Evolutionary conservation across 176 grass and related monocot species (phyloP).

Genomic region (Elaeis guineensis): DNA sequence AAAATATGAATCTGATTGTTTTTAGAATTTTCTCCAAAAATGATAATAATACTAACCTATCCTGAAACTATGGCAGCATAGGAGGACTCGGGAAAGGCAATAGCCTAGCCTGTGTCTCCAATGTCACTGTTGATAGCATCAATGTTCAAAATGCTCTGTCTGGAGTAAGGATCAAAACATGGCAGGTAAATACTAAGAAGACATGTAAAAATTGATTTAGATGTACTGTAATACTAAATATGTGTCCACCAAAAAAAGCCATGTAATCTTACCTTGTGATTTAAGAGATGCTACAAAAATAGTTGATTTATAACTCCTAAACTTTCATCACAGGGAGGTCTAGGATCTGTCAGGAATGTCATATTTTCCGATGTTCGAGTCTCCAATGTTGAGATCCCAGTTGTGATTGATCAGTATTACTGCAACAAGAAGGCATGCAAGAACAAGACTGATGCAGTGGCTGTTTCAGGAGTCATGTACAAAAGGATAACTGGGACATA

Average conservation of each 20-base stretch:
- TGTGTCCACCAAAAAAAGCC: too few species aligned
- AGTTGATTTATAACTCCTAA: neutral
- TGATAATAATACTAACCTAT: neutral
- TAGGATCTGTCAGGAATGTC: slow-evolving; percentile 61
- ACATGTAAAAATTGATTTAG: neutral
- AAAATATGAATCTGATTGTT: neutral
- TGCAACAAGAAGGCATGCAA: slow-evolving; percentile 47
- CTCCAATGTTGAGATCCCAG: slow-evolving; percentile 44
- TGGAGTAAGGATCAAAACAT: slow-evolving; percentile 78
- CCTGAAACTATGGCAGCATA: slow-evolving; percentile 25
- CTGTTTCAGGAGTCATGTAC: slow-evolving; percentile 43
- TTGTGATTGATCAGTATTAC: slow-evolving; percentile 79
- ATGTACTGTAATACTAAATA: too few species aligned
- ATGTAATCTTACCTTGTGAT: too few species aligned
- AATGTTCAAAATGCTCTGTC: slow-evolving; percentile 53
- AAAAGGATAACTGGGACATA: slow-evolving; percentile 47
- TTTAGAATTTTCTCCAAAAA: too few species aligned
- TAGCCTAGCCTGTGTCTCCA: slow-evolving; percentile 62
- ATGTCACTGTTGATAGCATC: slow-evolving; percentile 46
- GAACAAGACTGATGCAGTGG: slow-evolving; percentile 50
- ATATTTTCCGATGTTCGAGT: slow-evolving; percentile 60
- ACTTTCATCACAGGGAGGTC: slow-evolving; percentile 39
- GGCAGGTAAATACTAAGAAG: slow-evolving; percentile 36
- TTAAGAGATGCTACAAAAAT: too few species aligned
- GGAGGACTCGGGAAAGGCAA: slow-evolving; percentile 57